Evolutionary conservation across 768 basidiomycete genomes (phyloP), one percentile per base, ranked within the genome.

Genomic region (Botryobasidium botryosum): DNA sequence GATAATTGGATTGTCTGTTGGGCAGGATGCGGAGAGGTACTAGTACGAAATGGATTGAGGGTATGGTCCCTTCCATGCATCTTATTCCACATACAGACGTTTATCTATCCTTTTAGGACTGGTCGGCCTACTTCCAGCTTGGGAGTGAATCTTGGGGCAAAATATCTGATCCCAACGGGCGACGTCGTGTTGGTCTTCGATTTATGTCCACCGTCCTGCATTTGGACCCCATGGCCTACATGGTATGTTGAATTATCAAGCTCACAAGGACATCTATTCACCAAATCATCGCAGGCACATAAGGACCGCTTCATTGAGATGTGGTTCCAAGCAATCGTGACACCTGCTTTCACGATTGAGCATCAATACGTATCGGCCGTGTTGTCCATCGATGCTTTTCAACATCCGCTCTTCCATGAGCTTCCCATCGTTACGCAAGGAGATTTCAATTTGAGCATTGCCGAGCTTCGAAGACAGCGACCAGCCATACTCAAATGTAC

Each of bases 1-100:
- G 55, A 57, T 15, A 29, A 47, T 37, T 55, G 82, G 66, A 65
- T 83, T 26, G 70, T 74, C 44, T 78, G 76, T 52, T 88, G 83
- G 81, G 64, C 80, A 5, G 72, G 75, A 4, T 84, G 78, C 51
- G 74, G 72, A 1, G 66, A 67, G 45, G 67, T 85, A 15, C 53
- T 76, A 13, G 68, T 79, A 5, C 69, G 70, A 50, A 71, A 73
- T 46, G 57, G 62, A 18, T 48, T 62, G 45, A 60, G 62, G 53
- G 74, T 75, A 15, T 25, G 59, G 47, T 27, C 27, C 40, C 5
- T n/a, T 32, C n/a, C n/a, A 42, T 13, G 17, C 21, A 6, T 15
- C n/a, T 32, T 38, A 35, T 41, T 38, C 23, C 40, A 45, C 45
- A 24, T 40, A 28, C 26, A 39, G 15, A 29, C 4, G 18, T 32